Conservation (phyloP, 1,284 basidiomycete genomes). For the Nidula niveotomentosa region DNA sequence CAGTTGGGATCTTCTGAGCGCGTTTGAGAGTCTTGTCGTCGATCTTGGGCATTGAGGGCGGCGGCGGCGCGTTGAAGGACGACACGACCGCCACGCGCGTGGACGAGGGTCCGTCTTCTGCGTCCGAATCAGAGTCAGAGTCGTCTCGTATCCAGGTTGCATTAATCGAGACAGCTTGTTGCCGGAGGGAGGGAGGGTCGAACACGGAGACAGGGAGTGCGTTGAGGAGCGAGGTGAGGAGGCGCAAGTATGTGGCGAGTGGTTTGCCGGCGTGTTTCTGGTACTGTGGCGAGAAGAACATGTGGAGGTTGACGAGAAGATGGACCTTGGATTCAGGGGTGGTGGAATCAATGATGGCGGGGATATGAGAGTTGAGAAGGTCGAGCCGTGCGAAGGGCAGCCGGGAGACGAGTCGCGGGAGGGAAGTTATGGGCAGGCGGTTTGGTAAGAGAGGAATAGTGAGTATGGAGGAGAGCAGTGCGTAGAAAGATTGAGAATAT, state of each 20-base stretch:
- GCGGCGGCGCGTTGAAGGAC: conserved; percentile 26
- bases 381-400: conserved; percentile 33
- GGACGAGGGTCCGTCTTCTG: conserved; percentile 22
- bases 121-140: conserved; percentile 41
- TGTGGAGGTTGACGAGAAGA: conserved; percentile 64
- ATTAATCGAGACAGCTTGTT: conserved; percentile 8
- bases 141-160: conserved; percentile 14
- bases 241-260: conserved; percentile 53
- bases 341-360: conserved; percentile 15
- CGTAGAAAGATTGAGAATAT: conserved; percentile 29
- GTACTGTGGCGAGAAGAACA: conserved; percentile 61
- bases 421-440: conserved; percentile 55
- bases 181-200: conserved; percentile 32
- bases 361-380: conserved; percentile 17
- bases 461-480: conserved; percentile 49
- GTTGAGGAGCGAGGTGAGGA: conserved; percentile 52
- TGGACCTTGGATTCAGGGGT: conserved; percentile 42
- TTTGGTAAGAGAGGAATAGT: conserved; percentile 68
- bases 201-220: conserved; percentile 52
- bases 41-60: conserved; percentile 33
- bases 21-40: conserved; percentile 59
- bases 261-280: conserved; percentile 39
- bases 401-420: conserved; percentile 37
- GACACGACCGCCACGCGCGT: conserved; percentile 35
- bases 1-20: conserved; percentile 46